These are phyloP conservation scores for Brassica nigra DNA, from an alignment of 345 rosid genomes.

Conservation along the genomic window DNA sequence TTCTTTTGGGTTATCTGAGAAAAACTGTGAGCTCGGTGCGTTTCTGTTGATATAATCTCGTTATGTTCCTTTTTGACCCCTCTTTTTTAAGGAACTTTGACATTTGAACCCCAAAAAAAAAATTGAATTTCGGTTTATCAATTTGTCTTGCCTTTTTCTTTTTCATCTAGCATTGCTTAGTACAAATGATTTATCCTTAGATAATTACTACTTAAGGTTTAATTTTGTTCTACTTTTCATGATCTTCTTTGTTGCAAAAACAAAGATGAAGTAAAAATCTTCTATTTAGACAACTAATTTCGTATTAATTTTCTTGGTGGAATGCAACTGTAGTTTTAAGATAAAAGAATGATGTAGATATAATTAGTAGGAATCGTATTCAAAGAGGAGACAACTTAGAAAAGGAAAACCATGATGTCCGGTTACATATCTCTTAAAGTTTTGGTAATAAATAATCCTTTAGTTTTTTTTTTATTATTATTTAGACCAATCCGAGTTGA, in stretches of 20 bases:
- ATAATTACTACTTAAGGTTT: background rate
- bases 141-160: background rate
- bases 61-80: conserved; percentile 24
- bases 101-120: background rate
- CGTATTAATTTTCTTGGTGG: background rate
- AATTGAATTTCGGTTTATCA: background rate
- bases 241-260: background rate
- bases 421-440: background rate
- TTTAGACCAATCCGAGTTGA: background rate
- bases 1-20: conserved; percentile 26
- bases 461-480: too few relatives aligned
- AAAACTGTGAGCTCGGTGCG: conserved; percentile 25
- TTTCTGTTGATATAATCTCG: conserved; percentile 34
- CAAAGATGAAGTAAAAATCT: background rate
- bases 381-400: conserved; percentile 14
- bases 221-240: background rate
- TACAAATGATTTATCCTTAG: background rate
- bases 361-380: conserved; percentile 8
- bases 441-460: background rate
- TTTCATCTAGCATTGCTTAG: background rate
- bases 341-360: background rate
- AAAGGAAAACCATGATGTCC: conserved; percentile 15
- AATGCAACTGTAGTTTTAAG: background rate
- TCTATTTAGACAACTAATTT: background rate
- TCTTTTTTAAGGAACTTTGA: conserved; percentile 10